A percentile compares a stretch with the other conserved stretches of the same genome.
Conservation (phyloP, 352 stramenopile genomes). For the Globisporangium spiculum region DNA sequence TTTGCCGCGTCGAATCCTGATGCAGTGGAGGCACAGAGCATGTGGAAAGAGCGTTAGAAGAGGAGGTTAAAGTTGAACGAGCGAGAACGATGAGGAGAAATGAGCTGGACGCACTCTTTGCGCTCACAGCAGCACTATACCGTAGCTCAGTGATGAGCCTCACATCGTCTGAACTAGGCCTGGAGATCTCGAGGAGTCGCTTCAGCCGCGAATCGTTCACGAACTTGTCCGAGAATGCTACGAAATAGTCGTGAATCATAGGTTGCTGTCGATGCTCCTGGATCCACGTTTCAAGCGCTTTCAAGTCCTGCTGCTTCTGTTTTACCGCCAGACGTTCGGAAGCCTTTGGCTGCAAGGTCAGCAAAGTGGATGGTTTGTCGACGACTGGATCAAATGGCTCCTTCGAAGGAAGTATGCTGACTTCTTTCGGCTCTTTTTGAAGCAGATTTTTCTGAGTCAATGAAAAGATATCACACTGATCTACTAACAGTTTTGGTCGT, state of each 20-base stretch:
- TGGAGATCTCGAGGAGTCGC: conserved; percentile 11
- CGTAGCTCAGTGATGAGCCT: conserved; percentile 34
- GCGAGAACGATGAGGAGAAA: not conserved
- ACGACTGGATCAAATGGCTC: conserved; percentile 1
- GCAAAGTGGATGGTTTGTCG: not conserved
- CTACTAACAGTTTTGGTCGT: conserved; percentile 20
- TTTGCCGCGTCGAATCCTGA: conserved; percentile 37
- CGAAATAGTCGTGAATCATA: conserved; percentile 4
- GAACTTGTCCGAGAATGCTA: conserved; percentile 15
- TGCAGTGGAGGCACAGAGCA: not conserved
- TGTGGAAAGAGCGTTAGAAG: not conserved
- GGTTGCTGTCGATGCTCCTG: conserved; percentile 12
- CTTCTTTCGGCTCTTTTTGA: conserved; percentile 1
- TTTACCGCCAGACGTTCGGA: conserved; percentile 20
- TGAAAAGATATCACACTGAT: conserved; percentile 28
- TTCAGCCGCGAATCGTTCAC: conserved; percentile 10
- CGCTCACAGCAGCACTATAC: conserved; percentile 29
- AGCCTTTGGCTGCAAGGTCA: conserved; percentile 7
- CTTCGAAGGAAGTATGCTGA: not conserved
- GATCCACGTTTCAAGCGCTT: conserved; percentile 15
- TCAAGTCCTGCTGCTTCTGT: conserved; percentile 19
- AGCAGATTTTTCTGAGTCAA: conserved; percentile 18
- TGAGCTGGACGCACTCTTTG: conserved; percentile 29
- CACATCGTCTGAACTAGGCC: conserved; percentile 17
- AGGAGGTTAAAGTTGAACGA: not conserved